Base-by-base conservation (phyloP, 495 filamentous ascomycete genomes). In the Aspergillus cavernicola region DNA sequence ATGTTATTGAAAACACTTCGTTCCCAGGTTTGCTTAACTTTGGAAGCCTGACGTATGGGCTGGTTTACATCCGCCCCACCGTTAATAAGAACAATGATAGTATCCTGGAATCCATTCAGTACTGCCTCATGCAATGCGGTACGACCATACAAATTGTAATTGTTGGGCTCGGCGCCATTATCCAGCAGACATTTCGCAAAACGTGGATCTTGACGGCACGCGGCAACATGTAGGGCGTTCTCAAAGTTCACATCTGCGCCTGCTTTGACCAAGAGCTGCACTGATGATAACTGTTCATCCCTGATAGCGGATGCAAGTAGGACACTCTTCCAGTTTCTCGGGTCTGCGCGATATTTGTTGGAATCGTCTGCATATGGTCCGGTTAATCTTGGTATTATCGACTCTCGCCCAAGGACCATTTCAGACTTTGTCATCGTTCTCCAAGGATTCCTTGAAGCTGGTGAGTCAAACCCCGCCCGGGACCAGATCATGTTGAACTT, bases 201-300 rank as follows among this genome's bases (percentile, higher is more conserved):
- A 1, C 16, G 8, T 18, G 55, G 51, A 22, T 58, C 55, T 8
- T 29, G 13, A 15, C 59, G 43, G 23, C 20, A 35, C 0, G 31
- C 41, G 7, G 35, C 38, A 15, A 40, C 23, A 42, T 42, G 44
- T 29, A 59, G 20, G 20, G 44, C 37, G 26, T 39, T 29, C 26
- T n/a, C 15, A 18, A 46, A 38, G 23, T 60, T 50, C 13, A 60
- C 40, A 36, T 54, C 40, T 24, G 57, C 57, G 10, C 60, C 57
- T 31, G 38, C 6, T 41, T 57, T 23, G n/a, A 54, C 24, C 2
- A 63, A 39, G 10, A 61, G 32, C 22, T 55, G 20, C 6, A 52
- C 39, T 3, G 52, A 41, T 6, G 51, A 20, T 12, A 58, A 23
- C 12, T 55, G 51, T 9, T 39, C 36, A n/a, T 53, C 49, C 4